A percentile compares a stretch with the other conserved stretches of the same genome.
These are phyloP conservation scores for Suhomyces choctaworum DNA, from an alignment of 1,139 yeast species.

Conservation along the genomic window DNA sequence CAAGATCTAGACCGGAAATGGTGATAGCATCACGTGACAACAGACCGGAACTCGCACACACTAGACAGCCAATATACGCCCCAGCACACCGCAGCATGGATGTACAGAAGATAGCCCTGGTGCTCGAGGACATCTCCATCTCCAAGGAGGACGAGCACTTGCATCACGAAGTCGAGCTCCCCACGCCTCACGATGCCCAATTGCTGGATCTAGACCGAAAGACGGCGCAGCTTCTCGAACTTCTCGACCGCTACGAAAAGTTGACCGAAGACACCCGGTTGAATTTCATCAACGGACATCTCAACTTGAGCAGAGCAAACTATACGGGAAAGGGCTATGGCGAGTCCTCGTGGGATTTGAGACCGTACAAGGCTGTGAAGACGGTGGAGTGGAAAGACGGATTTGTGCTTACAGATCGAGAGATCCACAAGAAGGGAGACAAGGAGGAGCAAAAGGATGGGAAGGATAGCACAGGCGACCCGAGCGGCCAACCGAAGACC, in stretches of 20 bases:
- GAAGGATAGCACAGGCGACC: constrained; percentile 1
- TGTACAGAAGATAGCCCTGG: constrained; percentile 14
- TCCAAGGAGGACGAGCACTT: constrained; percentile 5
- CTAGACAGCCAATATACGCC: background rate
- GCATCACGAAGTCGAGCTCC: constrained; percentile 7
- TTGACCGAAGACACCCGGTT: constrained; percentile 21
- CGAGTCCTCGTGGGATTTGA: constrained; percentile 30
- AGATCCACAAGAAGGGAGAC: constrained; percentile 1
- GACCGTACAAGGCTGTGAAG: constrained; percentile 28
- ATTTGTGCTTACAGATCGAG: constrained; percentile 3
- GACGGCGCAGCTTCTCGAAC: constrained; percentile 25
- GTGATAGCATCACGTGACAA: background rate
- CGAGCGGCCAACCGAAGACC: constrained; percentile 1
- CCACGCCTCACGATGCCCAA: constrained; percentile 1
- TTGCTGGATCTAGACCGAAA: constrained; percentile 19
- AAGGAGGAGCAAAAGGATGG: constrained; percentile 1
- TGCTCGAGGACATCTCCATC: constrained; percentile 18
- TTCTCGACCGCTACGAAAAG: constrained; percentile 34
- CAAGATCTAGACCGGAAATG: constrained; percentile 17
- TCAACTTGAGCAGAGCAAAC: constrained; percentile 44
- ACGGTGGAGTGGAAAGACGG: constrained; percentile 2
- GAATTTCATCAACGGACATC: constrained; percentile 32
- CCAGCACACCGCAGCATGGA: constrained; percentile 2
- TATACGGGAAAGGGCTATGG: constrained; percentile 24
- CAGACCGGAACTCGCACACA: background rate